These are phyloP conservation scores for Trichosporon faecale DNA, from an alignment of 1,284 basidiomycete genomes.

Conservation along the genomic window DNA sequence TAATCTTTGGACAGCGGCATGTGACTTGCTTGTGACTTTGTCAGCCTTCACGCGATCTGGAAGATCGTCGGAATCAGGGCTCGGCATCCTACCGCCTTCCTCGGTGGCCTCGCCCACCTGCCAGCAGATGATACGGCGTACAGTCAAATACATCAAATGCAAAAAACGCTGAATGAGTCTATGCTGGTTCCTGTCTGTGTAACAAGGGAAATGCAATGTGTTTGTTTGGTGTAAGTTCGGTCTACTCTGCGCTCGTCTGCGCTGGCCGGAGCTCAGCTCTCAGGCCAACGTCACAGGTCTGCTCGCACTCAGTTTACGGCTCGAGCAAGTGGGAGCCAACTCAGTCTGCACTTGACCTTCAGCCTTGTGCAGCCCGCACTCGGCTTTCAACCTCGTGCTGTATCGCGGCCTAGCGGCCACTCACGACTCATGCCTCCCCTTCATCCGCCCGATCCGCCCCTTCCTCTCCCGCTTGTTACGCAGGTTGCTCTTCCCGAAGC, in stretches of 20 bases:
- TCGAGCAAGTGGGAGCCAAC: too few relatives aligned
- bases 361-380: too few relatives aligned
- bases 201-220: background rate
- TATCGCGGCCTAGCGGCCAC: background rate
- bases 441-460: background rate
- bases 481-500: background rate
- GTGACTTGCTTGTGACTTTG: background rate
- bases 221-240: background rate
- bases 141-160: background rate
- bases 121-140: background rate
- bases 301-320: too few relatives aligned
- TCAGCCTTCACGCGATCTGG: too few relatives aligned
- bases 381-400: too few relatives aligned
- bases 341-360: too few relatives aligned
- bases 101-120: too few relatives aligned
- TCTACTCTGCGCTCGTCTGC: too few relatives aligned
- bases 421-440: conserved; percentile 1
- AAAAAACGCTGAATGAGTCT: background rate
- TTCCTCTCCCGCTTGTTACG: background rate
- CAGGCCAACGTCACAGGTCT: too few relatives aligned
- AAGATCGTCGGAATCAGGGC: too few relatives aligned
- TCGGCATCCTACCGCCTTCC: too few relatives aligned
- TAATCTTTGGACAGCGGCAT: background rate
- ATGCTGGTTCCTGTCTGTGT: background rate
- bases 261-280: background rate